A percentile compares a stretch with the other conserved stretches of the same genome.
These are phyloP conservation scores for Cladosporium austrohemisphaericum DNA, from an alignment of 2,329 filamentous ascomycete genomes.

Conservation along the genomic window DNA sequence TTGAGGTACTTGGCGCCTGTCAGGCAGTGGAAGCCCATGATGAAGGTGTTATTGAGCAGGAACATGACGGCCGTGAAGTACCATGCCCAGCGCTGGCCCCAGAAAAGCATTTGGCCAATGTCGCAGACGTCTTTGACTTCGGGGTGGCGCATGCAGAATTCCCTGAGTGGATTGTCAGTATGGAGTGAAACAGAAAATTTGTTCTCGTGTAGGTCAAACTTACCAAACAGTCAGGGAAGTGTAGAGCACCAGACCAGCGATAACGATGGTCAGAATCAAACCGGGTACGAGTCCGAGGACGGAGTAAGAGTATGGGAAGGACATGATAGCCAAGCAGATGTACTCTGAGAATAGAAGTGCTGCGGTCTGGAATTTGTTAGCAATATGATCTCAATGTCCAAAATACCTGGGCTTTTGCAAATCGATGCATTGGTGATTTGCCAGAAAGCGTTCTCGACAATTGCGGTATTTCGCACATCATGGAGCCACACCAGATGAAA, in stretches of 20 bases:
- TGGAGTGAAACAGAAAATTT: background rate
- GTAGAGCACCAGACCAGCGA: conserved; percentile 77
- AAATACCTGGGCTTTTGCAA: too few relatives aligned
- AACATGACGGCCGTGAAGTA: conserved; percentile 78
- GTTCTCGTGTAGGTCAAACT: conserved; percentile 20
- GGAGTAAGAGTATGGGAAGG: conserved; percentile 90
- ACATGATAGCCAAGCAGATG: conserved; percentile 91
- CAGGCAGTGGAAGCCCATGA: conserved; percentile 75
- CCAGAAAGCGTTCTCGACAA: background rate
- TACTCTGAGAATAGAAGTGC: conserved; percentile 91
- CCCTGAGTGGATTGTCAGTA: conserved; percentile 54
- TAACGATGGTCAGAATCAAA: conserved; percentile 74
- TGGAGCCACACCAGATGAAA: background rate
- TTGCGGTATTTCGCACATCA: background rate
- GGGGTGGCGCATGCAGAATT: conserved; percentile 86
- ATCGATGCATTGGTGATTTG: too few relatives aligned
- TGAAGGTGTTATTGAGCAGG: conserved; percentile 89
- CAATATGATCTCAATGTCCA: background rate
- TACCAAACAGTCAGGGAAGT: conserved; percentile 67
- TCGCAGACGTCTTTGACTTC: conserved; percentile 92
- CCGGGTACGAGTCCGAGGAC: conserved; percentile 82
- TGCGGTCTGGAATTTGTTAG: conserved; percentile 60
- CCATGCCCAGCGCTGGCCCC: conserved; percentile 71
- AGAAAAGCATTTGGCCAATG: conserved; percentile 93
- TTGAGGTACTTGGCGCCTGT: conserved; percentile 85